Base-by-base conservation (phyloP, 164 flowering plant genomes). In the Euptelea pleiosperma region DNA sequence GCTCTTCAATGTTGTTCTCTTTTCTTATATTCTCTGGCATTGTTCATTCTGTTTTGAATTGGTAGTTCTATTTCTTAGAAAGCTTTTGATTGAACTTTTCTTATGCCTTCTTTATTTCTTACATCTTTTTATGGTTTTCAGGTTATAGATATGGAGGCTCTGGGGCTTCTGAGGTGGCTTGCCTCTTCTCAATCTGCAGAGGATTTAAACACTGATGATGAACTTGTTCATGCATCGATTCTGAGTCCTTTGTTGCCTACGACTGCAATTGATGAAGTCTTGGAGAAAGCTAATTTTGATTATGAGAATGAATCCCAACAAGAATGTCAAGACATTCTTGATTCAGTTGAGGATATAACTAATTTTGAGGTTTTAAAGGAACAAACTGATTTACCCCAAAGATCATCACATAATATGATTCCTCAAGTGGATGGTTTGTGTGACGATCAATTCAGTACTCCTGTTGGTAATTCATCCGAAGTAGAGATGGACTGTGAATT, bases 281-380 rank as follows among this genome's bases (percentile, higher is more conserved):
- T 88, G 65, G 99, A 88, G 76, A 82, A 73, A 72, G 96, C 97
- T 57, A 79, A 70, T 67, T 51, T 69, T 30, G 90, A 82, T 57
- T 87, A 81, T 75, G 93, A 82, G 71, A 80, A 55, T 69, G 87
- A 81, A 63, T 89, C 97, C 36, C 99, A 94, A 62, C 80, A 77
- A 68, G 99, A 94, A 65, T 94, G 97, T 64, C 96, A 85, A 63
- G 99, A 94, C 65, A 94, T 91, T 66, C 99, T 94, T 70, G 96
- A 91, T 79, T 85, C 96, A 22, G 59, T 91, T 75, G 79, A 71
- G 37, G 76, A 73, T 67, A 21, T 62, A 9, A 15, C 33, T n/a
- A 62, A 57, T 46, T 49, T 45, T 58, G 81, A 77, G 36, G 62
- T 30, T 37, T 26, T 16, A 11, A 62, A 74, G 21, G 67, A 70